Evolutionary conservation across 2,329 filamentous ascomycete genomes (phyloP).

Genomic region (Fusarium tupiense): DNA sequence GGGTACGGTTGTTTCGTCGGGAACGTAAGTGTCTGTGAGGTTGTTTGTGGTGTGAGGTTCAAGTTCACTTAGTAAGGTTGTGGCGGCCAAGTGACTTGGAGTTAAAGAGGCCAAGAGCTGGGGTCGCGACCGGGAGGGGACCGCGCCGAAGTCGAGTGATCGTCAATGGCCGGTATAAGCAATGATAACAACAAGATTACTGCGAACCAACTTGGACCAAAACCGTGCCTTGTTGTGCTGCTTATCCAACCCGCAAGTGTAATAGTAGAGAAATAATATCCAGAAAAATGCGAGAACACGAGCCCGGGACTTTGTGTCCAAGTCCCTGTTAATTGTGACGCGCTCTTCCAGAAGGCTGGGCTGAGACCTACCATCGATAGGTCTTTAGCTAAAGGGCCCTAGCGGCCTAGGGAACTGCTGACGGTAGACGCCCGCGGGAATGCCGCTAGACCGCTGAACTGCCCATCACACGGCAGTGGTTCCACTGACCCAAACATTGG

Average conservation of each 20-base stretch:
- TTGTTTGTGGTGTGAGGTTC: constrained; percentile 32
- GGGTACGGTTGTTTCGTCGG: neutral
- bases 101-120: constrained; percentile 23
- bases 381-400: neutral
- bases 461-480: neutral
- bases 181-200: neutral
- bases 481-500: neutral
- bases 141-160: constrained; percentile 2
- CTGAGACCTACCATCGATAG: constrained; percentile 4
- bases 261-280: neutral
- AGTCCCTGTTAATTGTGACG: constrained; percentile 23
- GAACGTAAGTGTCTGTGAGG: neutral
- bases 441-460: constrained; percentile 23
- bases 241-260: neutral
- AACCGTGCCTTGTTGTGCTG: neutral
- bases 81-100: constrained; percentile 12
- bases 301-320: neutral
- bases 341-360: constrained; percentile 31
- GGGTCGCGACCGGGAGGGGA: constrained; percentile 34
- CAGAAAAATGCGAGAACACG: constrained; percentile 11
- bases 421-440: neutral
- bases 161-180: neutral
- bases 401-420: neutral
- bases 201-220: neutral
- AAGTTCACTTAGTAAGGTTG: constrained; percentile 30